Conservation (phyloP, 1,284 basidiomycete species). For the Coniferiporia weirii region DNA sequence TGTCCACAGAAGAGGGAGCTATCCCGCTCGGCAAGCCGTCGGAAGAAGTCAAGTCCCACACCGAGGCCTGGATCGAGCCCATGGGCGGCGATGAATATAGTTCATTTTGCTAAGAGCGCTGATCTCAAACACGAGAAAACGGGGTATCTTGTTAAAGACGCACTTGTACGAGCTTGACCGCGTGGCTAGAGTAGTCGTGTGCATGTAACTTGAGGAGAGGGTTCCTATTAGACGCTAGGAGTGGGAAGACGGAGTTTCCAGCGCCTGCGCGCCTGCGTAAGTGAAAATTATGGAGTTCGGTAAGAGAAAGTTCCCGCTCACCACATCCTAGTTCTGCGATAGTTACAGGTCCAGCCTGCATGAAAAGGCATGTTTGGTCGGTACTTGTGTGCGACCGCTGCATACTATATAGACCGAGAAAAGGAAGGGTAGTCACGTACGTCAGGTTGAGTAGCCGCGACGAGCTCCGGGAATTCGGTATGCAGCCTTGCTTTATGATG, state of each 20-base stretch:
- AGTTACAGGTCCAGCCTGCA: conserved; percentile 67
- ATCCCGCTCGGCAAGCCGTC: conserved; percentile 60
- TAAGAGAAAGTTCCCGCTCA: conserved; percentile 26
- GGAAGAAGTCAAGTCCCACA: conserved; percentile 86
- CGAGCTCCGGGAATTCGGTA: conserved; percentile 86
- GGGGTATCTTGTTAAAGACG: conserved; percentile 8
- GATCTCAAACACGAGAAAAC: not conserved
- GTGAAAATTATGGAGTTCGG: not conserved
- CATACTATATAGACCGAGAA: not conserved
- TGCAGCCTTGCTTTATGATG: conserved; percentile 54
- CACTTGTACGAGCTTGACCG: conserved; percentile 88
- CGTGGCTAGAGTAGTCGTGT: conserved; percentile 89
- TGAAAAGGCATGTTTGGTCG: conserved; percentile 13
- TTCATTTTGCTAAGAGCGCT: conserved; percentile 46
- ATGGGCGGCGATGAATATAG: conserved; percentile 65
- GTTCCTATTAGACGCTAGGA: conserved; percentile 81
- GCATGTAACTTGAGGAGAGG: conserved; percentile 69
- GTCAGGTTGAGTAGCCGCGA: conserved; percentile 61
- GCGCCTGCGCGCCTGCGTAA: conserved; percentile 52
- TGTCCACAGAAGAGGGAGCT: conserved; percentile 68
- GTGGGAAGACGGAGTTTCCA: conserved; percentile 91
- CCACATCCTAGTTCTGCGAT: conserved; percentile 88
- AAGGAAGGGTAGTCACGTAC: conserved; percentile 33
- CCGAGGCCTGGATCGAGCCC: conserved; percentile 73
- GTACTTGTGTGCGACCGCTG: not conserved